Conservation (phyloP, 768 basidiomycete genomes). For the Suillus subaureus region DNA sequence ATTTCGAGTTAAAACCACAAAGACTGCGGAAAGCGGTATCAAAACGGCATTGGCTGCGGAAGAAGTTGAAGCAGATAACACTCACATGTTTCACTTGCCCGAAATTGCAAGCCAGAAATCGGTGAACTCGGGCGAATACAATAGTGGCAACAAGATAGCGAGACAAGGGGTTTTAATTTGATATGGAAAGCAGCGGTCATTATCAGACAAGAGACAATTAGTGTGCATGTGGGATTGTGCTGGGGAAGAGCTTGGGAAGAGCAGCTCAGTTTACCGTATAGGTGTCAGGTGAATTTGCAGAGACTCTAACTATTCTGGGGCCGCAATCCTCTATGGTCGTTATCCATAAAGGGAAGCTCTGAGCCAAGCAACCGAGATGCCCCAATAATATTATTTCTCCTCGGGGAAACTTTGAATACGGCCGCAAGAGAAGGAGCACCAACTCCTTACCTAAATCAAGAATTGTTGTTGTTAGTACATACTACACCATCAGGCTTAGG, state of each 20-base stretch:
- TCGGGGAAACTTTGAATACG: neutral
- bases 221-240: neutral
- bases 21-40: neutral
- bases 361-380: neutral
- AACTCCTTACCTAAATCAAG: neutral
- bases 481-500: neutral
- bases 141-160: neutral
- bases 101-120: neutral
- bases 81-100: neutral
- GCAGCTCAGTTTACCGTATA: neutral
- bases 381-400: neutral
- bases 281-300: neutral
- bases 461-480: neutral
- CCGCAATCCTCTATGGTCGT: neutral
- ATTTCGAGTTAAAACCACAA: neutral
- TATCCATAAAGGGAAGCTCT: neutral
- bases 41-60: neutral
- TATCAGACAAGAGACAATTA: neutral
- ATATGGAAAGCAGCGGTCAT: neutral
- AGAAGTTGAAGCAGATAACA: neutral
- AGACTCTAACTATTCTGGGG: neutral
- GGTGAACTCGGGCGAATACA: neutral
- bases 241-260: neutral
- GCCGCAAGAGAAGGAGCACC: neutral
- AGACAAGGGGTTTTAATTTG: neutral